A percentile compares a stretch with the other conserved stretches of the same genome.
These are phyloP conservation scores for Dendryphion nanum DNA, from an alignment of 2,329 filamentous ascomycete species.

Conservation along the genomic window DNA sequence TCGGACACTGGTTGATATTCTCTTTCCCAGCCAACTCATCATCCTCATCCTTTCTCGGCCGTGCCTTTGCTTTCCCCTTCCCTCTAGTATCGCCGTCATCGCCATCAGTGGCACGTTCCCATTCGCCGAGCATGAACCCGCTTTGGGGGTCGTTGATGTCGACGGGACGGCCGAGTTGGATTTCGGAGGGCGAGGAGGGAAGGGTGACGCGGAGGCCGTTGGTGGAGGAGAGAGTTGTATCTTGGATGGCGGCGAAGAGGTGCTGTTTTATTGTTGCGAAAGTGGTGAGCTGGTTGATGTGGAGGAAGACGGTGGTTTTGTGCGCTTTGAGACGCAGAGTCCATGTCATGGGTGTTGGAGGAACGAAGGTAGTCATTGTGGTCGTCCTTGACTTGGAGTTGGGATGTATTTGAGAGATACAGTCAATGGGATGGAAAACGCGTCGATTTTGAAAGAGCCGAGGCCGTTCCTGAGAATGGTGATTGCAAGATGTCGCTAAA, in stretches of 20 bases:
- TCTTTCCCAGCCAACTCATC: conserved; percentile 4
- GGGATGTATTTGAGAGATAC: too few relatives aligned
- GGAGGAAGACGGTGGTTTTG: conserved; percentile 47
- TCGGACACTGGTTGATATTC: conserved; percentile 29
- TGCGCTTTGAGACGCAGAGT: conserved; percentile 49
- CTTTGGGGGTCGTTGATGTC: conserved; percentile 40
- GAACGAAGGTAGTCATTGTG: conserved; percentile 17
- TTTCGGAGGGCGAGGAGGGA: conserved; percentile 38
- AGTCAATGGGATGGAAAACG: too few relatives aligned
- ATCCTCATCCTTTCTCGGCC: conserved; percentile 8
- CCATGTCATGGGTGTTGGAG: conserved; percentile 28
- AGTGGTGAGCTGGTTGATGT: conserved; percentile 44
- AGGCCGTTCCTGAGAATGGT: too few relatives aligned
- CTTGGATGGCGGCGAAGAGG: conserved; percentile 42
- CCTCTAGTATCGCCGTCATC: conserved; percentile 26
- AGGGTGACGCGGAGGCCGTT: conserved; percentile 37
- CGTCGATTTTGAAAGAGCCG: too few relatives aligned
- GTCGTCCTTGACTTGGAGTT: too few relatives aligned
- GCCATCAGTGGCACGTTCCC: conserved; percentile 18
- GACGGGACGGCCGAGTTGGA: conserved; percentile 42
- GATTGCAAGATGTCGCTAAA: too few relatives aligned
- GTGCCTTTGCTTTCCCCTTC: conserved; percentile 42
- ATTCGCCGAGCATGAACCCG: conserved; percentile 41
- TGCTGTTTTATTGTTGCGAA: conserved; percentile 41
- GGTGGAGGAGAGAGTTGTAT: conserved; percentile 34